A percentile compares a stretch with the other conserved stretches of the same genome.
Conservation (phyloP, 108 stramenopile genomes). For the Bacterosira constricta region DNA sequence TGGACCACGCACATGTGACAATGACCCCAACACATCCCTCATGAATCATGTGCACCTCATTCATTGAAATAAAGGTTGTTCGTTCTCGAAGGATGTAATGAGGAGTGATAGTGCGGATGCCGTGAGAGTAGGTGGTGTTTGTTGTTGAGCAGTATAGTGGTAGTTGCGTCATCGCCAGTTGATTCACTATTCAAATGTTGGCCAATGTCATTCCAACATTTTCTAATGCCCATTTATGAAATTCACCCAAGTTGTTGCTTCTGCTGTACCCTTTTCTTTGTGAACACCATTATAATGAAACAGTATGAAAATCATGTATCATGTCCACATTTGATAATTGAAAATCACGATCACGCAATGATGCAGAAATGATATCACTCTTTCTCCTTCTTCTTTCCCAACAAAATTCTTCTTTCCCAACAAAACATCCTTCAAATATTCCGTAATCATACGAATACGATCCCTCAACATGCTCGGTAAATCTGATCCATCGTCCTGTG, state of each 20-base stretch:
- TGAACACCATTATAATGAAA: too few relatives aligned
- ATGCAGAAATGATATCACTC: constrained; percentile 56
- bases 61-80: constrained; percentile 1
- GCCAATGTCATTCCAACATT: too few relatives aligned
- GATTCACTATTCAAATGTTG: too few relatives aligned
- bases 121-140: too few relatives aligned
- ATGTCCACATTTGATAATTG: constrained; percentile 91
- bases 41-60: too few relatives aligned
- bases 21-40: constrained; percentile 17
- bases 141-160: too few relatives aligned
- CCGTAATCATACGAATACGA: constrained; percentile 55
- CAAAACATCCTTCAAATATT: constrained; percentile 65
- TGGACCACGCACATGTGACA: constrained; percentile 25
- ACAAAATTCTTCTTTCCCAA: too few relatives aligned
- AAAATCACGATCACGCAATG: constrained; percentile 87
- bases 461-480: constrained; percentile 68
- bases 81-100: constrained; percentile 5
- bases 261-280: too few relatives aligned
- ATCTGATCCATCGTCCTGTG: constrained; percentile 78
- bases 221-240: constrained; percentile 82
- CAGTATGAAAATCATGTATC: constrained; percentile 93
- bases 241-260: constrained; percentile 92
- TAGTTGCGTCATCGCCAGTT: too few relatives aligned
- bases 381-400: too few relatives aligned
- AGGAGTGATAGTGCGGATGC: constrained; percentile 13